These are phyloP conservation scores for Fusarium guadeloupense DNA, from an alignment of 2,329 filamentous ascomycete species.

Conservation along the genomic window DNA sequence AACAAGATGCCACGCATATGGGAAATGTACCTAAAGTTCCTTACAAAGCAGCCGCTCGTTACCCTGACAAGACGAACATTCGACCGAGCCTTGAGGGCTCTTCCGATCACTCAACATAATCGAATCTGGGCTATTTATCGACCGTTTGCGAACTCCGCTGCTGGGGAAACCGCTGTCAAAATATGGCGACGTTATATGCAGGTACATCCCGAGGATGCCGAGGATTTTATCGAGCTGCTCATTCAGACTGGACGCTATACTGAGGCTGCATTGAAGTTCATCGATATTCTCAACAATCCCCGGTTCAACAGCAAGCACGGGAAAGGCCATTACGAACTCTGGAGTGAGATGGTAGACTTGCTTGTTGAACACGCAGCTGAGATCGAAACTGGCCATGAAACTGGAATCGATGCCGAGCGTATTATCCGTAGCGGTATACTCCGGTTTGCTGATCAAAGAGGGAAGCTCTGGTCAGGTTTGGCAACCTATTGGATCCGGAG, in stretches of 20 bases:
- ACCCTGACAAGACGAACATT: slow-evolving; percentile 88
- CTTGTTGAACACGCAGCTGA: slow-evolving; percentile 90
- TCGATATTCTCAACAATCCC: slow-evolving; percentile 89
- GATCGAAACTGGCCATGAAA: slow-evolving; percentile 81
- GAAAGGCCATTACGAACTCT: slow-evolving; percentile 95
- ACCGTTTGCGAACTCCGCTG: slow-evolving; percentile 89
- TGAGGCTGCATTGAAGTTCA: slow-evolving; percentile 90
- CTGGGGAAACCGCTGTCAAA: slow-evolving; percentile 88
- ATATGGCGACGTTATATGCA: slow-evolving; percentile 98
- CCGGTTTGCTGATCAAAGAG: slow-evolving; percentile 91
- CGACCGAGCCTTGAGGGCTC: slow-evolving; percentile 87
- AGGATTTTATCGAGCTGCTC: slow-evolving; percentile 93
- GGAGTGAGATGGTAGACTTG: slow-evolving; percentile 97
- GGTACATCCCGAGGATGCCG: slow-evolving; percentile 91
- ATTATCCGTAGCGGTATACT: slow-evolving; percentile 93
- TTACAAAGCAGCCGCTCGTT: slow-evolving; percentile 90
- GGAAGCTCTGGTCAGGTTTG: slow-evolving; percentile 92
- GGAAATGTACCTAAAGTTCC: slow-evolving; percentile 95
- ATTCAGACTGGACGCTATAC: slow-evolving; percentile 84
- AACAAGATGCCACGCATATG: slow-evolving; percentile 99
- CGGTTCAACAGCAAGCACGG: slow-evolving; percentile 91
- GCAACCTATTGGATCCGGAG: slow-evolving; percentile 97
- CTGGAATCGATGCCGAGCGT: slow-evolving; percentile 87
- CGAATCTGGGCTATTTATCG: slow-evolving; percentile 93
- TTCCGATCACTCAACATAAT: slow-evolving; percentile 95